Conservation (phyloP, 495 filamentous ascomycete genomes). For the Usnea hakonensis region DNA sequence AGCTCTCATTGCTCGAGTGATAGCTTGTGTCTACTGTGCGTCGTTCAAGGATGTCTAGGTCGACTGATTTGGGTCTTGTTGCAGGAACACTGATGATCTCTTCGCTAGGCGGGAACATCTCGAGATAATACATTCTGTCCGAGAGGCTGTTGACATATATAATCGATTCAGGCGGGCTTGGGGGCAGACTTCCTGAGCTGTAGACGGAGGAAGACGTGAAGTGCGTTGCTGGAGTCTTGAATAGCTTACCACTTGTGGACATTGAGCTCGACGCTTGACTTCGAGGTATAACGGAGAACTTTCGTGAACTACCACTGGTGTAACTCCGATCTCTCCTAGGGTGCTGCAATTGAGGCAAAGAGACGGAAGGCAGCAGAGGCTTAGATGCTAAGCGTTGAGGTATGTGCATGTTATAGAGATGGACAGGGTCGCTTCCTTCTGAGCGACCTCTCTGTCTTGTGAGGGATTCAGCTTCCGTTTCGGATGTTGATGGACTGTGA, state of each 20-base stretch:
- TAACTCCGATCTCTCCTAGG: slow-evolving; percentile 10
- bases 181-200: slow-evolving; percentile 11
- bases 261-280: slow-evolving; percentile 14
- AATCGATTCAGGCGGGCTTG: slow-evolving; percentile 10
- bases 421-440: slow-evolving; percentile 12
- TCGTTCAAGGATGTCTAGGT: slow-evolving; percentile 3
- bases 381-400: slow-evolving; percentile 18
- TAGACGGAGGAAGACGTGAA: slow-evolving; percentile 15
- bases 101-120: not conserved
- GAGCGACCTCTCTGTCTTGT: slow-evolving; percentile 10
- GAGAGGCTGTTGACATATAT: slow-evolving; percentile 4
- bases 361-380: slow-evolving; percentile 5
- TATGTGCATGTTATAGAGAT: slow-evolving; percentile 21
- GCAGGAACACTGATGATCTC: slow-evolving; percentile 10
- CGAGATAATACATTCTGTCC: slow-evolving; percentile 1
- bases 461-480: not conserved
- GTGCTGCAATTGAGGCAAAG: slow-evolving; percentile 12
- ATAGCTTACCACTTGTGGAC: not conserved
- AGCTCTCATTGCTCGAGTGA: slow-evolving; percentile 17
- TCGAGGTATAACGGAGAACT: slow-evolving; percentile 8
- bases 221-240: not conserved
- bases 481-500: slow-evolving; percentile 13
- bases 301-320: slow-evolving; percentile 6
- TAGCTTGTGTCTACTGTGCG: slow-evolving; percentile 10
- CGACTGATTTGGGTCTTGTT: not conserved